phyloP scores from a whole-genome alignment of 768 basidiomycete genomes.

The Mycena haematopus region DNA sequence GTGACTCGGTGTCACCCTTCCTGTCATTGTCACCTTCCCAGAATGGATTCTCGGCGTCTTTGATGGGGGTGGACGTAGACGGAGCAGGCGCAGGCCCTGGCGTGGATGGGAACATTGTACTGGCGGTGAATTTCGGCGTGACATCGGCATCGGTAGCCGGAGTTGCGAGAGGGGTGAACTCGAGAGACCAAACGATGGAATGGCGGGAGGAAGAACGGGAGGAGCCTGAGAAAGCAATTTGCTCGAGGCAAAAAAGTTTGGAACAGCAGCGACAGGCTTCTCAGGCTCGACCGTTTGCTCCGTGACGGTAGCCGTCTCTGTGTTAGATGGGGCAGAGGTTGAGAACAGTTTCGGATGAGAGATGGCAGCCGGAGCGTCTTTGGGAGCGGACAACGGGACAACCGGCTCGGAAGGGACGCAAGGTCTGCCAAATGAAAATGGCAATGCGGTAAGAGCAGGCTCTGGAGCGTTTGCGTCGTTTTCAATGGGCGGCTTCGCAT shows the following conservation, averaged over 20 bases:
- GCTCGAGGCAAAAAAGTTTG: slow-evolving; percentile 71
- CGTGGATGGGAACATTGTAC: slow-evolving; percentile 22
- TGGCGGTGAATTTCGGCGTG: slow-evolving; percentile 22
- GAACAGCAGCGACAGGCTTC: slow-evolving; percentile 39
- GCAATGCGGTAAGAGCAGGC: slow-evolving; percentile 67
- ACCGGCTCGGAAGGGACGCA: slow-evolving; percentile 21
- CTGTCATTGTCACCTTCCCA: slow-evolving; percentile 46
- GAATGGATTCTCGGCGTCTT: slow-evolving; percentile 49
- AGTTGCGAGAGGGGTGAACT: slow-evolving; percentile 25
- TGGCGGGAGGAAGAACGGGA: slow-evolving; percentile 19
- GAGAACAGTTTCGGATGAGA: slow-evolving; percentile 7
- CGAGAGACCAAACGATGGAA: slow-evolving; percentile 33
- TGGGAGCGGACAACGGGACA: slow-evolving; percentile 16
- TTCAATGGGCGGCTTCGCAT: slow-evolving; percentile 40
- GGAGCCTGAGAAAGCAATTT: slow-evolving; percentile 50
- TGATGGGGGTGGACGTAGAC: slow-evolving; percentile 37
- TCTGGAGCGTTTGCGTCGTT: slow-evolving; percentile 61
- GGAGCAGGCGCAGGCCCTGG: slow-evolving; percentile 26
- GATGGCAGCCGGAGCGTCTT: slow-evolving; percentile 29
- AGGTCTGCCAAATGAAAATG: slow-evolving; percentile 65
- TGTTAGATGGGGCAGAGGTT: slow-evolving; percentile 7
- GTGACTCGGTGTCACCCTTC: slow-evolving; percentile 22
- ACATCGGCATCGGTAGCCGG: slow-evolving; percentile 24
- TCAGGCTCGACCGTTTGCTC: slow-evolving; percentile 12
- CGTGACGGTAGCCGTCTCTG: neutral